Evolutionary conservation across 345 rosid genomes (phyloP).

Genomic region (Acer campestre): DNA sequence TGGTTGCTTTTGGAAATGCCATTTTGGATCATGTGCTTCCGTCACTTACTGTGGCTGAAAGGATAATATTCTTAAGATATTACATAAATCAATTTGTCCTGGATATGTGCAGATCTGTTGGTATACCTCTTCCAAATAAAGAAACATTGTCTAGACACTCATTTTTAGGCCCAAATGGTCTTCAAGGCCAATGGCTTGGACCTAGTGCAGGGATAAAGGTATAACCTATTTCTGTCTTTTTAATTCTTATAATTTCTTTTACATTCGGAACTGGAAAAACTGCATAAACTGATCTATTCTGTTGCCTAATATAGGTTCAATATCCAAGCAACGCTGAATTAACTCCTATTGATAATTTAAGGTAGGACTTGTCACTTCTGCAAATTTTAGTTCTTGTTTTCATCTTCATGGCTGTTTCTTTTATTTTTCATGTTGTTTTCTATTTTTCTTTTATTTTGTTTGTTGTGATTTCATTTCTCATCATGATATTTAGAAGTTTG

Average conservation of each 20-base stretch:
- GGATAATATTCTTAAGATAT: not conserved
- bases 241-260: not conserved
- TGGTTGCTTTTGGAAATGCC: not conserved
- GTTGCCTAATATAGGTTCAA: conserved; percentile 55
- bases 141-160: conserved; percentile 97
- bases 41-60: not conserved
- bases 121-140: conserved; percentile 66
- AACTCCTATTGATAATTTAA: conserved; percentile 43
- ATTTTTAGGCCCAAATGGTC: conserved; percentile 87
- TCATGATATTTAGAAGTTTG: not conserved
- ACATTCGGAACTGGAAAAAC: conserved; percentile 18
- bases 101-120: conserved; percentile 62
- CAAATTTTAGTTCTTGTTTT: not conserved
- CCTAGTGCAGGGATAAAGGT: conserved; percentile 84
- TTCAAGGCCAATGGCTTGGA: conserved; percentile 81
- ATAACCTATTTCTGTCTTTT: conserved; percentile 14
- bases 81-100: not conserved
- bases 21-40: not conserved
- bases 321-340: conserved; percentile 78
- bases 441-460: not conserved
- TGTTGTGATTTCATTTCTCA: not conserved
- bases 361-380: conserved; percentile 38
- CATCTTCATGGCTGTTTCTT: conserved; percentile 6
- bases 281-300: conserved; percentile 23
- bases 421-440: not conserved